Evolutionary conservation across 305 asterid species (phyloP).

Genomic region (Fraxinus sp.): DNA sequence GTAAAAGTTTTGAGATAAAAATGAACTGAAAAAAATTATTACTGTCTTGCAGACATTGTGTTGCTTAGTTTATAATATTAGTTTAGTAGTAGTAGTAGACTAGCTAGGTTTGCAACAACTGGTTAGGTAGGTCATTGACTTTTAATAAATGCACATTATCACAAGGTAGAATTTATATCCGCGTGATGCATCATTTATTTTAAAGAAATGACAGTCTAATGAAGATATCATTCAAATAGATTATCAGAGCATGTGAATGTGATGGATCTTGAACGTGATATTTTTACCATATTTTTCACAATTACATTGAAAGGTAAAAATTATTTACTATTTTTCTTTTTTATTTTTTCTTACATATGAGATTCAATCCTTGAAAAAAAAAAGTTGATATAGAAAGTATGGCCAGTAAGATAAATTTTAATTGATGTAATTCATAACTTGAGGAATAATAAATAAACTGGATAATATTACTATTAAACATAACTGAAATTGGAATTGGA

Average conservation of each 20-base stretch:
- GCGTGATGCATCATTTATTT: constrained; percentile 31
- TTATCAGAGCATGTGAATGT: constrained; percentile 26
- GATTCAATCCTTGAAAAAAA: not conserved
- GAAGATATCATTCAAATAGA: constrained; percentile 40
- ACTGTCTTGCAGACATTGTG: not conserved
- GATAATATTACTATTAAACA: not conserved
- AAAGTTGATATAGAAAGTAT: not conserved
- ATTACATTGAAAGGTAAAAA: constrained; percentile 25
- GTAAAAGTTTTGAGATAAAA: no score
- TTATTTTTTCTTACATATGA: not conserved
- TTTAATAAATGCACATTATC: constrained; percentile 26
- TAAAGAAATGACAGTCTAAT: constrained; percentile 28
- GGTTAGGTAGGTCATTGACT: constrained; percentile 31
- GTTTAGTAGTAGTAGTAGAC: not conserved
- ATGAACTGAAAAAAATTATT: not conserved
- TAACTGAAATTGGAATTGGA: not conserved
- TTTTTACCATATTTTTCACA: not conserved
- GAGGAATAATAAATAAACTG: not conserved
- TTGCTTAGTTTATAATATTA: not conserved
- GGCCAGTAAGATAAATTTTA: no score
- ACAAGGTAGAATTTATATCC: constrained; percentile 35
- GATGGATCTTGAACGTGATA: not conserved
- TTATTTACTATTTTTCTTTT: constrained; percentile 1
- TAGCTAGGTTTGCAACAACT: not conserved
- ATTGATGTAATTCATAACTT: no score